Evolutionary conservation across 208 protist species (phyloP), one percentile per base, ranked within the genome.

Genomic region (Jaenimonas drosophilae): DNA sequence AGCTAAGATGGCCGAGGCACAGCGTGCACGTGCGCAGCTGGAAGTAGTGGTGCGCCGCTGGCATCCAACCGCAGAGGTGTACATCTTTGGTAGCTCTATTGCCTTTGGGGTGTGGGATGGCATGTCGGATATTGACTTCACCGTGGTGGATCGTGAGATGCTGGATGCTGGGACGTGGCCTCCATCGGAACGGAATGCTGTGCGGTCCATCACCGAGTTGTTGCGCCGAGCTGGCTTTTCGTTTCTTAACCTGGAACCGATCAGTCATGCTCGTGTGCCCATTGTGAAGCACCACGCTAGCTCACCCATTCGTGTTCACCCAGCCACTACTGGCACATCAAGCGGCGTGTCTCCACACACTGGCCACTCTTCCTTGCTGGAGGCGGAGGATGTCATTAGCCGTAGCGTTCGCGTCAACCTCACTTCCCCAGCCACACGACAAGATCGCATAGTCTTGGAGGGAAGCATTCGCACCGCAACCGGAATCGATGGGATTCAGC

Each of bases 221-320:
- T 68, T 89, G 43, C 78, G 79, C 2, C 72, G 76, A 2, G 85
- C 73, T 0, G 85, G 85, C 2, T 94, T 94, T 53, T 86, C 78
- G 0, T 87, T 73, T 58, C 63, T 75, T 1, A 88, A 88, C 38
- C 54, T 94, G 9, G 81, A 90, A 59, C 81, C 78, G 20, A 90
- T 94, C 45, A 70, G 59, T 34, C 76, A 88, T 48, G 85, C 85
- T 11, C 75, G 85, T 4, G 85, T 94, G 56, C 85, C 85, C 3
- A 94, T 94, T 45, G 79, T 94, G 19, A 94, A 94, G 61, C 85
- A 94, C 45, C 79, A 94, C 58, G 79, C 80, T n/a, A 84, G 72
- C 26, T 54, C 71, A 16, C 84, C 84, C 1, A 83, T 91, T 39
- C 63, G 62, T 3, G 49, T 51, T 5, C 12, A 48, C 31, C 42